Percentiles rank a stretch among this genome's conserved stretches.
Evolutionary conservation across 257 asterid species (phyloP).

Genomic region (Solanum medicagineum): DNA sequence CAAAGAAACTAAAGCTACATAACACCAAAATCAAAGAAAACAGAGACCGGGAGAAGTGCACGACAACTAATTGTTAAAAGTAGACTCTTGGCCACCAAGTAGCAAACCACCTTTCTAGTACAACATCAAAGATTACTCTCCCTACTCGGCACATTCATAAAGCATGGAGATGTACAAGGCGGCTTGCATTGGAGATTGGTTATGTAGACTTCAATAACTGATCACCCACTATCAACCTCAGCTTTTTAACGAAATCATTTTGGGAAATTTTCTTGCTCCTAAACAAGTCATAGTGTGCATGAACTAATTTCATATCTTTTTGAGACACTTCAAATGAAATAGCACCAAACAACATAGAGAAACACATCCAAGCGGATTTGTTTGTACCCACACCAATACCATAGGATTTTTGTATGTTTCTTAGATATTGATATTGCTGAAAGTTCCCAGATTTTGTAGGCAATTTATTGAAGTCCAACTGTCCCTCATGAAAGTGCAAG

Average conservation of each 20-base stretch:
- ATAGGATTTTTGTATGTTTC: not conserved
- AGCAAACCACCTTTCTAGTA: not conserved
- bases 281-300: constrained; percentile 16
- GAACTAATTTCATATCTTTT: constrained; percentile 12
- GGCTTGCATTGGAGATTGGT: constrained; percentile 11
- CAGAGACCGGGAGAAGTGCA: not conserved
- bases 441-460: not conserved
- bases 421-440: not conserved
- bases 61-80: not conserved
- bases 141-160: not conserved
- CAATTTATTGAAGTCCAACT: no score
- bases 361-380: constrained; percentile 27
- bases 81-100: not conserved
- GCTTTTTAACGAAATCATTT: constrained; percentile 15
- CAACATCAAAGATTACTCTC: not conserved
- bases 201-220: constrained; percentile 18
- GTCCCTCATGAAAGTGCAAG: no score
- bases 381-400: constrained; percentile 3
- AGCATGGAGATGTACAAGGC: not conserved
- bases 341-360: constrained; percentile 19
- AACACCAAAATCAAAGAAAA: not conserved
- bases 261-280: constrained; percentile 18
- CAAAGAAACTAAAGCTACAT: not conserved
- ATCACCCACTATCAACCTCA: constrained; percentile 26
- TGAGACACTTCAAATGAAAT: constrained; percentile 12